Evolutionary conservation across 2,329 filamentous ascomycete species (phyloP).

Genomic region (Sordariomycetes sp.): DNA sequence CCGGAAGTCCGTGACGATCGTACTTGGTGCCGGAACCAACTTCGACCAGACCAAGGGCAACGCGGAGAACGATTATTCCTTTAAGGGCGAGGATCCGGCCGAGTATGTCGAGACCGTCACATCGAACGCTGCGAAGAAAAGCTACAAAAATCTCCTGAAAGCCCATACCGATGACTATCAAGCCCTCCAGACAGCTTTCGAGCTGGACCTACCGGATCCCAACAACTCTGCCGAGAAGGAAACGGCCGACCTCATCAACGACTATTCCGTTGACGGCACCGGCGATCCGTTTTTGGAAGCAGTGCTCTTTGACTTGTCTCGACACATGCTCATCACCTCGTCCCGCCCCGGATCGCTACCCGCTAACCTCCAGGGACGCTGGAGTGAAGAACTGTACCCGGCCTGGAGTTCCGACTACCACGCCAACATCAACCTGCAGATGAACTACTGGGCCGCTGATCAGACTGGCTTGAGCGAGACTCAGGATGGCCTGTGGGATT

Average conservation of each 20-base stretch:
- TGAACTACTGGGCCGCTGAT: slow-evolving; percentile 51
- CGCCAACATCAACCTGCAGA: slow-evolving; percentile 50
- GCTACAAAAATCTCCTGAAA: slow-evolving; percentile 17
- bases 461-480: slow-evolving; percentile 38
- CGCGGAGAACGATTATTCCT: slow-evolving; percentile 30
- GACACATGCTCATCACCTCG: slow-evolving; percentile 45
- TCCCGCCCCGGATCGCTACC: slow-evolving; percentile 41
- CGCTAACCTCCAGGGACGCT: slow-evolving; percentile 47
- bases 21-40: slow-evolving; percentile 36
- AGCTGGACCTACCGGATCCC: slow-evolving; percentile 33
- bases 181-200: slow-evolving; percentile 26
- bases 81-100: slow-evolving; percentile 35
- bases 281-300: slow-evolving; percentile 43
- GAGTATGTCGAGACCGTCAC: slow-evolving; percentile 23
- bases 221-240: slow-evolving; percentile 26
- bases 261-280: slow-evolving; percentile 16
- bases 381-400: slow-evolving; percentile 33
- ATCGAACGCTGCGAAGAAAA: slow-evolving; percentile 20
- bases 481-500: slow-evolving; percentile 38
- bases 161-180: slow-evolving; percentile 31
- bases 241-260: slow-evolving; percentile 27
- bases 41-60: slow-evolving; percentile 42
- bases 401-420: slow-evolving; percentile 45
- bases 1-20: slow-evolving; percentile 21
- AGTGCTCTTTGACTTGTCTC: slow-evolving; percentile 42